phyloP scores from a whole-genome alignment of 768 basidiomycete species.

The Serpula lacrymans region DNA sequence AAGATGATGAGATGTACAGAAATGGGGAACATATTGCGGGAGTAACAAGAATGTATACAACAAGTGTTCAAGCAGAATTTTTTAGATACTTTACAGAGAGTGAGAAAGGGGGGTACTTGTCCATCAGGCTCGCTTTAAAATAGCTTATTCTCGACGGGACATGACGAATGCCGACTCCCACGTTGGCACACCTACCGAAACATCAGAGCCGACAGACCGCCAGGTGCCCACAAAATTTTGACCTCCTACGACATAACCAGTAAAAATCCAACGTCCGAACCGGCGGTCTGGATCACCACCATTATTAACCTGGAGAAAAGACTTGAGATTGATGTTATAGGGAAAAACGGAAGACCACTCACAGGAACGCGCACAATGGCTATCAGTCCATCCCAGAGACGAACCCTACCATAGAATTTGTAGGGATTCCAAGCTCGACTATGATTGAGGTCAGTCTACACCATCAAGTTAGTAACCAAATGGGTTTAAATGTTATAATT shows the following conservation, averaged over 20 bases:
- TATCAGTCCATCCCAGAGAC: slow-evolving; percentile 58
- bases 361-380: slow-evolving; percentile 45
- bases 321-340: no score
- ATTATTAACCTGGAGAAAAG: no score
- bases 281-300: no score
- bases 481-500: not conserved
- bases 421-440: slow-evolving; percentile 47
- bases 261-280: slow-evolving; percentile 47
- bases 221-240: slow-evolving; percentile 71
- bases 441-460: slow-evolving; percentile 47
- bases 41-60: no score
- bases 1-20: no score
- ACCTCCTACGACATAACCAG: slow-evolving; percentile 66
- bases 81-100: no score
- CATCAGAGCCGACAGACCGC: slow-evolving; percentile 43
- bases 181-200: slow-evolving; percentile 42
- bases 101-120: no score
- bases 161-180: slow-evolving; percentile 67
- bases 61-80: no score
- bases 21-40: no score
- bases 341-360: slow-evolving; percentile 11
- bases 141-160: slow-evolving; percentile 43
- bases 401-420: slow-evolving; percentile 49
- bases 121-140: no score
- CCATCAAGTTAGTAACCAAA: not conserved